A percentile compares a stretch with the other conserved stretches of the same genome.
phyloP scores from a whole-genome alignment of 345 rosid species.

The Aquilaria yunnanensis region DNA sequence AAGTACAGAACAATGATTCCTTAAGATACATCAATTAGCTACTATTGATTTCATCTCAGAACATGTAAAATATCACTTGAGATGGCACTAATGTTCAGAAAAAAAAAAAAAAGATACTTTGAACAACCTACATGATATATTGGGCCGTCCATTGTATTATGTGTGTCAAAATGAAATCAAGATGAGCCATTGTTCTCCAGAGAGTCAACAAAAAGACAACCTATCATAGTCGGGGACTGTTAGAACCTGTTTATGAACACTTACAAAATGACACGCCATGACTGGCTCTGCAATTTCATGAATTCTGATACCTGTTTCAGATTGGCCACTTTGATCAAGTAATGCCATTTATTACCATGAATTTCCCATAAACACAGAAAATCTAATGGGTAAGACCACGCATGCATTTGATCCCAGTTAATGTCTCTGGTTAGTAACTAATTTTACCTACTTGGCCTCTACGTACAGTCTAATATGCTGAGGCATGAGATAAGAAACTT shows the following conservation, averaged over 20 bases:
- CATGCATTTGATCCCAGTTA: slow-evolving; percentile 5
- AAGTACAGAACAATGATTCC: too few species aligned
- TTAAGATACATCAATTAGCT: too few species aligned
- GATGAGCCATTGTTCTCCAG: not conserved
- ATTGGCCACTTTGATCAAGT: slow-evolving; percentile 15
- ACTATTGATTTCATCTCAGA: too few species aligned
- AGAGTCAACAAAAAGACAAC: not conserved
- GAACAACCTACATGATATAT: too few species aligned
- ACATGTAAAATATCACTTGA: too few species aligned
- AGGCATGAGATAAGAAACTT: slow-evolving; percentile 1
- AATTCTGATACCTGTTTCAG: not conserved
- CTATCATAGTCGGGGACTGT: not conserved
- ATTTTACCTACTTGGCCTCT: not conserved
- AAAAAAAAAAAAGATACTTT: too few species aligned
- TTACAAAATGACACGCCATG: slow-evolving; percentile 13
- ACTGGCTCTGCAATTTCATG: slow-evolving; percentile 10
- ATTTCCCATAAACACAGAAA: slow-evolving; percentile 5
- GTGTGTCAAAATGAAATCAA: slow-evolving; percentile 3
- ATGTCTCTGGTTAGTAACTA: not conserved
- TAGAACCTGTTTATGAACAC: slow-evolving; percentile 15
- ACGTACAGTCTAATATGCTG: not conserved
- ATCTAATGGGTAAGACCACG: slow-evolving; percentile 11
- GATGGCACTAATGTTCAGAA: too few species aligned
- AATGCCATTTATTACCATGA: slow-evolving; percentile 6
- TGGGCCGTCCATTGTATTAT: too few species aligned